A percentile compares a stretch with the other conserved stretches of the same genome.
Evolutionary conservation across 2,329 filamentous ascomycete species (phyloP).

Genomic region (Lithohypha guttulata): DNA sequence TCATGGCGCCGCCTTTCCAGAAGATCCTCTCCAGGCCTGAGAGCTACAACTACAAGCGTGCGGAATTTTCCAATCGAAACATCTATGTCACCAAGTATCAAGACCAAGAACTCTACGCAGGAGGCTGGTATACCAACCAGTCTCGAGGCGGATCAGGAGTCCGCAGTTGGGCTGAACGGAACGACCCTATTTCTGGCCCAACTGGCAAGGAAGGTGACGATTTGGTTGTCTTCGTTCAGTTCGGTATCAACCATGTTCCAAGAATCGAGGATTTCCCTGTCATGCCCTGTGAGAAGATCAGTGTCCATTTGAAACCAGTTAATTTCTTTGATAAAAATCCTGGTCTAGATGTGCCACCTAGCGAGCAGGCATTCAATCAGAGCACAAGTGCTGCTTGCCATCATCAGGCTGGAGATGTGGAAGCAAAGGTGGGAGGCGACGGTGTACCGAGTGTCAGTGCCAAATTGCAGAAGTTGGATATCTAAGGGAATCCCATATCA

Average conservation of each 20-base stretch:
- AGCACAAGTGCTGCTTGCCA: constrained; percentile 12
- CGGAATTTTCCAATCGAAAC: constrained; percentile 45
- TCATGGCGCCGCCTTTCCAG: constrained; percentile 47
- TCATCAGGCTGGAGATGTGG: constrained; percentile 12
- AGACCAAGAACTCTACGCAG: constrained; percentile 43
- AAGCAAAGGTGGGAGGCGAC: constrained; percentile 11
- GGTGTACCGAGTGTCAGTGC: constrained; percentile 1
- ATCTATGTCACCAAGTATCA: constrained; percentile 47
- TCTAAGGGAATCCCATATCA: no score
- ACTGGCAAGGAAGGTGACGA: constrained; percentile 33
- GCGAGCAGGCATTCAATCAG: constrained; percentile 33
- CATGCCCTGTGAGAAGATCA: constrained; percentile 51
- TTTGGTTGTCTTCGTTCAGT: constrained; percentile 48
- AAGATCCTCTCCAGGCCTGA: constrained; percentile 43
- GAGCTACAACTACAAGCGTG: constrained; percentile 39
- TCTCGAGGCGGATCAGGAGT: constrained; percentile 44
- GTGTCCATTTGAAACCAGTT: constrained; percentile 39
- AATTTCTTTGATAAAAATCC: constrained; percentile 45
- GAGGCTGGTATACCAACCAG: constrained; percentile 48
- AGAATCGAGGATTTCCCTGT: constrained; percentile 57
- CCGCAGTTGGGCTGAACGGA: constrained; percentile 39
- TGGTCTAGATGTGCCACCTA: constrained; percentile 37
- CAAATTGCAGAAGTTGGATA: constrained; percentile 8
- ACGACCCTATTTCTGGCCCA: constrained; percentile 38
- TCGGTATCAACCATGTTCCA: constrained; percentile 54